Conservation (phyloP, 2,329 filamentous ascomycete species). For the Macroventuria anomochaeta region DNA sequence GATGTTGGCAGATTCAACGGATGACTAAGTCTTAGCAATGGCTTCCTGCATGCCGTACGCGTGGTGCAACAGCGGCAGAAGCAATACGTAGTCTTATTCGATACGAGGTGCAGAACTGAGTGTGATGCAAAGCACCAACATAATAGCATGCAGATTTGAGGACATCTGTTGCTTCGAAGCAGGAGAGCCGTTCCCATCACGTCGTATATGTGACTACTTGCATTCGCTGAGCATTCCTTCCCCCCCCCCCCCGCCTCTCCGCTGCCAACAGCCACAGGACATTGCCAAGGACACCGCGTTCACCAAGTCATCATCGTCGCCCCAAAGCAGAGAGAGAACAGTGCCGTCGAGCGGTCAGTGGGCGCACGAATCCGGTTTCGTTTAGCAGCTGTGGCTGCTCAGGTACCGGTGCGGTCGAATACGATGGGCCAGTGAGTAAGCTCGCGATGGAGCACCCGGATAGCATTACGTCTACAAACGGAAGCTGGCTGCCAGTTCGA, state of each 20-base stretch:
- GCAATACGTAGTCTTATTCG: conserved; percentile 1
- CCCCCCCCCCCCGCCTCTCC: conserved; percentile 11
- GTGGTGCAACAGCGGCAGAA: conserved; percentile 6
- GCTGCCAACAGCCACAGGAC: conserved; percentile 18
- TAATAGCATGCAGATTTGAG: too few relatives aligned
- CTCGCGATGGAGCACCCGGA: conserved; percentile 17
- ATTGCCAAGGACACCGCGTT: conserved; percentile 29
- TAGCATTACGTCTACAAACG: conserved; percentile 22
- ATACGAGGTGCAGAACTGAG: conserved; percentile 1
- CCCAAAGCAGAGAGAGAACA: conserved; percentile 17
- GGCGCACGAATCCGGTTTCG: conserved; percentile 26
- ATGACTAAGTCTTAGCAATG: conserved; percentile 9
- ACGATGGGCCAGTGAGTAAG: conserved; percentile 28
- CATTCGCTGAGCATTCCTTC: conserved; percentile 17
- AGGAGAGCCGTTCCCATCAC: conserved; percentile 3
- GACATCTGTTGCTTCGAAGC: too few relatives aligned
- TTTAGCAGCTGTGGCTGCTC: conserved; percentile 25
- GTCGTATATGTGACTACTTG: not conserved
- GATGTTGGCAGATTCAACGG: not conserved
- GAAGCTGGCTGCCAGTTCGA: conserved; percentile 17
- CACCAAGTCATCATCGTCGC: conserved; percentile 24
- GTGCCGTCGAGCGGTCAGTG: conserved; percentile 26
- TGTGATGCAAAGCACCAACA: not conserved
- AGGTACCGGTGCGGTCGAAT: conserved; percentile 23
- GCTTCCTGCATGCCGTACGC: not conserved